Evolutionary conservation across 169 alveolate genomes (phyloP).

Genomic region (Miamiensis avidus): DNA sequence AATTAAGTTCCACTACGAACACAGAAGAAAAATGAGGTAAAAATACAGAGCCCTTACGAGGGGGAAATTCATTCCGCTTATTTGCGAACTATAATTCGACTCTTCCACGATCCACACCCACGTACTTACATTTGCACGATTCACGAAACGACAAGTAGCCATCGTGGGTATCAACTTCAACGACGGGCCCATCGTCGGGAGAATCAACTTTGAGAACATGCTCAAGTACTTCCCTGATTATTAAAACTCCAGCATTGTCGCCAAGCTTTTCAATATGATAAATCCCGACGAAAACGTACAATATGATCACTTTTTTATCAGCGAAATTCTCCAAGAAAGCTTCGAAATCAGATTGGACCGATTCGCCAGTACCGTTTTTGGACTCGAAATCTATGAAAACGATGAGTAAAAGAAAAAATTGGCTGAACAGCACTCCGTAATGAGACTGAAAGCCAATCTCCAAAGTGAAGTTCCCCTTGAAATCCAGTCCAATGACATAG

Average conservation of each 20-base stretch:
- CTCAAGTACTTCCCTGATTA: constrained; percentile 46
- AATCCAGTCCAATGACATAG: constrained; percentile 40
- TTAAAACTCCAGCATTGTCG: constrained; percentile 54
- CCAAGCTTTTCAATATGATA: constrained; percentile 62
- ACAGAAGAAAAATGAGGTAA: constrained; percentile 75
- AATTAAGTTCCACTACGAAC: constrained; percentile 70
- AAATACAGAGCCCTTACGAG: constrained; percentile 67
- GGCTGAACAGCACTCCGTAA: constrained; percentile 31
- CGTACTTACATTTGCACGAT: constrained; percentile 80
- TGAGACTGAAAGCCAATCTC: constrained; percentile 19
- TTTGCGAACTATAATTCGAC: constrained; percentile 69
- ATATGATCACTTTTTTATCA: constrained; percentile 58
- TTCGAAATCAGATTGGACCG: constrained; percentile 21
- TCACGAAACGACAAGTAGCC: constrained; percentile 74
- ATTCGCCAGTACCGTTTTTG: constrained; percentile 31
- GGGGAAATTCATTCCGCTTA: constrained; percentile 79
- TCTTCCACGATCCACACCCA: constrained; percentile 55
- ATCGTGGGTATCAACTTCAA: constrained; percentile 75
- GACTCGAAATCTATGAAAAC: constrained; percentile 24
- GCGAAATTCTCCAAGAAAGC: constrained; percentile 60
- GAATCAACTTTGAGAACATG: constrained; percentile 60
- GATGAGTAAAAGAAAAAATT: constrained; percentile 12
- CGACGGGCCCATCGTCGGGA: constrained; percentile 64
- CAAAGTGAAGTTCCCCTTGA: neutral
- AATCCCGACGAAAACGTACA: constrained; percentile 35